Conservation (phyloP, 768 basidiomycete genomes). For the Kwoniella europaea region DNA sequence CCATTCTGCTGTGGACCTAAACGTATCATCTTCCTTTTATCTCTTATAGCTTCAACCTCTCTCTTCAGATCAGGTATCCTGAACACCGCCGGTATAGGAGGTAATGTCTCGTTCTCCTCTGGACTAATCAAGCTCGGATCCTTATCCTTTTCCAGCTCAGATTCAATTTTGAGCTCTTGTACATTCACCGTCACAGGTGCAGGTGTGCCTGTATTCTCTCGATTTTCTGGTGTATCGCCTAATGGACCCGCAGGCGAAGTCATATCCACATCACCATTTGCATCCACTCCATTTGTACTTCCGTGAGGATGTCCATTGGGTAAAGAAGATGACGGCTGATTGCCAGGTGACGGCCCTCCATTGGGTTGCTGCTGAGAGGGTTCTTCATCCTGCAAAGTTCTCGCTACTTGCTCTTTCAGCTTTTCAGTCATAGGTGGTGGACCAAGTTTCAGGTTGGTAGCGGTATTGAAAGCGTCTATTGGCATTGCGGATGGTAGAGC, state of each 20-base stretch:
- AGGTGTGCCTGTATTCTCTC: conserved; percentile 18
- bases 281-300: conserved; percentile 60
- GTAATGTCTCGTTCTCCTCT: conserved; percentile 59
- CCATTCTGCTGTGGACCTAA: conserved; percentile 69
- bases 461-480: conserved; percentile 69
- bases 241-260: not conserved
- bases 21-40: conserved; percentile 88
- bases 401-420: conserved; percentile 77
- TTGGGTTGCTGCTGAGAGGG: conserved; percentile 21
- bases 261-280: conserved; percentile 61
- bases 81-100: conserved; percentile 76
- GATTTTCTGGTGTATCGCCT: not conserved
- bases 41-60: conserved; percentile 85
- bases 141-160: conserved; percentile 25
- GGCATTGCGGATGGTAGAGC: conserved; percentile 69
- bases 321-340: conserved; percentile 2
- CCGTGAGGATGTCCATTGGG: conserved; percentile 30
- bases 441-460: conserved; percentile 82
- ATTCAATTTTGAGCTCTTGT: conserved; percentile 36
- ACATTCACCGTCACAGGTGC: not conserved
- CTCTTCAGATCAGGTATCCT: conserved; percentile 84
- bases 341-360: conserved; percentile 8
- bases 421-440: conserved; percentile 78
- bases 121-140: conserved; percentile 39
- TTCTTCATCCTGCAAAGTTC: conserved; percentile 74